Percentiles rank a stretch among this genome's conserved stretches.
phyloP scores from a whole-genome alignment of 75 land plant genomes.

The Sequoiadendron giganteum region DNA sequence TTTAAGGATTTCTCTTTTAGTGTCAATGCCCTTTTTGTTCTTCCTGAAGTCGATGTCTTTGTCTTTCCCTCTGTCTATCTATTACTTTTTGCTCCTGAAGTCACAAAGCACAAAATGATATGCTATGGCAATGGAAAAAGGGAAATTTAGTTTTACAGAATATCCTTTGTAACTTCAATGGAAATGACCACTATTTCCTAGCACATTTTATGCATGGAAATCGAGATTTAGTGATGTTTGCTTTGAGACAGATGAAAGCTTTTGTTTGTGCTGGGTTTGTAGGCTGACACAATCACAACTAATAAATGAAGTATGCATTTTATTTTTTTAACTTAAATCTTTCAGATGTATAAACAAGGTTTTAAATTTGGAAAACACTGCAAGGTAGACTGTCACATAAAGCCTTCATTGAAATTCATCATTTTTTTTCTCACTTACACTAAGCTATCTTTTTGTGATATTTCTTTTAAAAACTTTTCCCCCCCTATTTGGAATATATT shows the following conservation, averaged over 20 bases:
- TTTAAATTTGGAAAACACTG: neutral
- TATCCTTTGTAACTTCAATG: neutral
- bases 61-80: neutral
- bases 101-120: neutral
- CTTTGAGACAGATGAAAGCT: neutral
- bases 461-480: neutral
- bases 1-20: neutral
- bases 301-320: neutral
- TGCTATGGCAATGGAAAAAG: neutral
- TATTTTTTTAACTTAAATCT: no score
- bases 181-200: neutral
- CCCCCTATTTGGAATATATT: neutral
- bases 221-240: no score
- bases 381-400: neutral
- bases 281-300: neutral
- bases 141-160: neutral
- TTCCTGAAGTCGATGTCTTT: neutral
- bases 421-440: neutral
- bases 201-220: neutral
- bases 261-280: neutral
- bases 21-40: neutral
- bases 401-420: neutral
- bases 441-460: neutral
- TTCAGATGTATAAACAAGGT: neutral
- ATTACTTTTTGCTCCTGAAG: neutral